A percentile compares a stretch with the other conserved stretches of the same genome.
These are phyloP conservation scores for Remersonia thermophila DNA, from an alignment of 2,329 filamentous ascomycete genomes.

Conservation along the genomic window DNA sequence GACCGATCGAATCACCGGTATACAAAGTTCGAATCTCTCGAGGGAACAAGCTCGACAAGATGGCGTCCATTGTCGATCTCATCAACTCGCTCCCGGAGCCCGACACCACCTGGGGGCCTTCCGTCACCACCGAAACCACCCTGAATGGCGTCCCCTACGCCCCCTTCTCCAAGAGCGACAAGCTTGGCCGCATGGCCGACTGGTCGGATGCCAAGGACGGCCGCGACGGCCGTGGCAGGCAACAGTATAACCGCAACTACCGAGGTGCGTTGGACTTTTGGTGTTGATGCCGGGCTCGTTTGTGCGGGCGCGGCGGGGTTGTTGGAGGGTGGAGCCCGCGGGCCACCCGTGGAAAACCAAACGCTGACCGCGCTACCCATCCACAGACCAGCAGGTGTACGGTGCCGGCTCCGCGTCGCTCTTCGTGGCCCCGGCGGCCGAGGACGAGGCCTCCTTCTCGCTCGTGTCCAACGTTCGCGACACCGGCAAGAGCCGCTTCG, in stretches of 20 bases:
- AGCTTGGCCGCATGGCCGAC: conserved; percentile 97
- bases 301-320: too few species aligned
- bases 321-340: neutral
- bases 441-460: conserved; percentile 96
- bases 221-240: conserved; percentile 58
- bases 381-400: conserved; percentile 85
- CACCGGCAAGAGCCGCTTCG: conserved; percentile 73
- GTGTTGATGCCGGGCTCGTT: too few species aligned
- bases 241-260: conserved; percentile 86
- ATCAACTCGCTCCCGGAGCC: conserved; percentile 56
- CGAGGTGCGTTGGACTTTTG: conserved; percentile 65
- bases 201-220: conserved; percentile 92
- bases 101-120: conserved; percentile 77
- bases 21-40: too few species aligned
- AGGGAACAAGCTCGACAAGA: conserved; percentile 4
- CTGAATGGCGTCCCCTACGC: conserved; percentile 93
- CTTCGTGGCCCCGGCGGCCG: conserved; percentile 82
- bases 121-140: conserved; percentile 71
- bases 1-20: neutral
- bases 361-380: conserved; percentile 2
- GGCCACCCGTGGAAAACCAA: conserved; percentile 10
- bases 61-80: conserved; percentile 39
- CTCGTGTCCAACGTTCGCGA: conserved; percentile 93
- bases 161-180: conserved; percentile 97
- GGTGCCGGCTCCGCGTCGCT: conserved; percentile 75